Conservation (phyloP, 805 yeast genomes). For the Wickerhamomyces strasburgensis region DNA sequence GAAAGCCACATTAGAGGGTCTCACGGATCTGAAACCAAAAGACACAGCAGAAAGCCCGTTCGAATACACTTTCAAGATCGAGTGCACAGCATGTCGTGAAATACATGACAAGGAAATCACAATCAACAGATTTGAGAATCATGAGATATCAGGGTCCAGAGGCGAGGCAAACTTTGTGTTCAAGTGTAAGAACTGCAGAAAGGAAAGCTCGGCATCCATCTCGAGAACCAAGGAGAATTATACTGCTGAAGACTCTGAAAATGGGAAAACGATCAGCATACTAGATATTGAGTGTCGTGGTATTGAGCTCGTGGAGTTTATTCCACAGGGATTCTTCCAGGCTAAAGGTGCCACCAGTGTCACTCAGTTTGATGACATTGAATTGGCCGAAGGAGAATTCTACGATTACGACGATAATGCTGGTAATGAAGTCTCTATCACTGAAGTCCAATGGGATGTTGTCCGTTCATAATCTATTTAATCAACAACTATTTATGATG, state of each 20-base stretch:
- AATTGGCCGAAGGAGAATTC: constrained; percentile 80
- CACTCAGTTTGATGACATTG: constrained; percentile 58
- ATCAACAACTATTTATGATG: background rate
- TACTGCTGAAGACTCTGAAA: constrained; percentile 22
- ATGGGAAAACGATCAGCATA: constrained; percentile 41
- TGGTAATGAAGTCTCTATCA: constrained; percentile 72
- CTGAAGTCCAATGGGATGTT: constrained; percentile 67
- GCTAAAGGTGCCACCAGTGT: constrained; percentile 50
- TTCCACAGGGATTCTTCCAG: constrained; percentile 59
- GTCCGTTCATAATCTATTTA: constrained; percentile 28
- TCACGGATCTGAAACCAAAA: constrained; percentile 44
- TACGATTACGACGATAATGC: constrained; percentile 91
- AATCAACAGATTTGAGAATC: constrained; percentile 61
- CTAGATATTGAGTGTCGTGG: constrained; percentile 85
- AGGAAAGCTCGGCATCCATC: constrained; percentile 25
- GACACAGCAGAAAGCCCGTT: constrained; percentile 61
- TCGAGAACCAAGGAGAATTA: constrained; percentile 19
- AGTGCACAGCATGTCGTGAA: constrained; percentile 79
- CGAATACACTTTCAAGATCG: constrained; percentile 68
- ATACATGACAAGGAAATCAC: constrained; percentile 64
- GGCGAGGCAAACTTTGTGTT: constrained; percentile 84
- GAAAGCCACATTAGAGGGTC: constrained; percentile 32
- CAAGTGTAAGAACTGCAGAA: constrained; percentile 62
- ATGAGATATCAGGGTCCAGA: constrained; percentile 61
- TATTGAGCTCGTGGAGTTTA: constrained; percentile 61